Evolutionary conservation across 1,284 basidiomycete species (phyloP).

Genomic region (Cryptococcus depauperatus): DNA sequence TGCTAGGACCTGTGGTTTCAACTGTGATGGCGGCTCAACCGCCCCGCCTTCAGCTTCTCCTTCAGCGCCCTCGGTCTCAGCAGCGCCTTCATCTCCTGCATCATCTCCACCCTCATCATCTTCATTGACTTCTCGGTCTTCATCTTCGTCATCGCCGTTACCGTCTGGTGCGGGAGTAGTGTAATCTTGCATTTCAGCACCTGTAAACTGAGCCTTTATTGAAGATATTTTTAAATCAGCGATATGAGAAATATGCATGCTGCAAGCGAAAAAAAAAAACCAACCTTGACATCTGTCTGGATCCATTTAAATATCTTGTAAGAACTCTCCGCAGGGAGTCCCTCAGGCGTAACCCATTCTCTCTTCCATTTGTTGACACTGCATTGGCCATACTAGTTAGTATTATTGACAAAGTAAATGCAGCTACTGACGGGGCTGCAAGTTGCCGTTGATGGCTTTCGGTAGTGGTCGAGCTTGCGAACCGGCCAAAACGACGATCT

Average conservation of each 20-base stretch:
- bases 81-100: not conserved
- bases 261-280: not conserved
- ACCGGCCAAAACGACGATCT: slow-evolving; percentile 18
- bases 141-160: not conserved
- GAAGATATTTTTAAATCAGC: too few species aligned
- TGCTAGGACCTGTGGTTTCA: too few species aligned
- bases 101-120: not conserved
- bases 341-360: slow-evolving; percentile 28
- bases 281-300: slow-evolving; percentile 1
- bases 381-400: not conserved
- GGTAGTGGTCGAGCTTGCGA: slow-evolving; percentile 22
- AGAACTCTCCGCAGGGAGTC: slow-evolving; percentile 27
- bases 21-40: too few species aligned
- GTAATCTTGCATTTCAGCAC: not conserved
- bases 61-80: too few species aligned
- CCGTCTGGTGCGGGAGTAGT: not conserved
- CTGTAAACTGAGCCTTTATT: not conserved
- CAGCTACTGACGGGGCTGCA: slow-evolving; percentile 22
- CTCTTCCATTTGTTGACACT: slow-evolving; percentile 33
- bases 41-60: too few species aligned
- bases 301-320: slow-evolving; percentile 19
- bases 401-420: not conserved
- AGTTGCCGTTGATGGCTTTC: slow-evolving; percentile 32
- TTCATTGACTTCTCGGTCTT: not conserved
- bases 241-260: not conserved